Conservation (phyloP, 2,329 filamentous ascomycete genomes). For the Trichoderma guizhouense region DNA sequence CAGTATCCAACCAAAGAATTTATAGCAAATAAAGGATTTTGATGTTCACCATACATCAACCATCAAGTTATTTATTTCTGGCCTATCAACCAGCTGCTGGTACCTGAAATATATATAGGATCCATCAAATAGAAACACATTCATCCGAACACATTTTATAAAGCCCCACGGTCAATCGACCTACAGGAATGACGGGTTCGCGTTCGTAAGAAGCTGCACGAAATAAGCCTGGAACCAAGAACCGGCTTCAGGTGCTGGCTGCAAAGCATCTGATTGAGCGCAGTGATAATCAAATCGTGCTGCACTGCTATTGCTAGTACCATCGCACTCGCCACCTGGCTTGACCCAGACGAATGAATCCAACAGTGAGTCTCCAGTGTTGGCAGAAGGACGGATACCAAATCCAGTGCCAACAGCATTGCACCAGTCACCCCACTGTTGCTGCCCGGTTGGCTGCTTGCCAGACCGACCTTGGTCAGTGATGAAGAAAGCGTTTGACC, state of each 20-base stretch:
- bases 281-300: conserved; percentile 1
- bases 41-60: not conserved
- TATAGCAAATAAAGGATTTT: not conserved
- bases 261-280: not conserved
- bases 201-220: conserved; percentile 9
- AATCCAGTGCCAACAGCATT: conserved; percentile 4
- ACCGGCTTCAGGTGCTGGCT: conserved; percentile 1
- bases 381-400: not conserved
- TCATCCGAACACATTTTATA: not conserved
- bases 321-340: conserved; percentile 5
- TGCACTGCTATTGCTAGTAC: conserved; percentile 1
- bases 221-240: conserved; percentile 12
- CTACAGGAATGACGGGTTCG: conserved; percentile 8
- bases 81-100: not conserved
- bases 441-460: conserved; percentile 1
- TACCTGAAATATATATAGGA: not conserved
- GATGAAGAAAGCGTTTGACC: not conserved
- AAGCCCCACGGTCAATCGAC: not conserved
- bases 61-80: not conserved
- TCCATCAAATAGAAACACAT: not conserved
- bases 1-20: not conserved
- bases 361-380: not conserved
- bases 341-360: conserved; percentile 5
- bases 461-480: conserved; percentile 8
- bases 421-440: not conserved